Conservation (phyloP, 495 filamentous ascomycete genomes). For the Penicillium egyptiacum region DNA sequence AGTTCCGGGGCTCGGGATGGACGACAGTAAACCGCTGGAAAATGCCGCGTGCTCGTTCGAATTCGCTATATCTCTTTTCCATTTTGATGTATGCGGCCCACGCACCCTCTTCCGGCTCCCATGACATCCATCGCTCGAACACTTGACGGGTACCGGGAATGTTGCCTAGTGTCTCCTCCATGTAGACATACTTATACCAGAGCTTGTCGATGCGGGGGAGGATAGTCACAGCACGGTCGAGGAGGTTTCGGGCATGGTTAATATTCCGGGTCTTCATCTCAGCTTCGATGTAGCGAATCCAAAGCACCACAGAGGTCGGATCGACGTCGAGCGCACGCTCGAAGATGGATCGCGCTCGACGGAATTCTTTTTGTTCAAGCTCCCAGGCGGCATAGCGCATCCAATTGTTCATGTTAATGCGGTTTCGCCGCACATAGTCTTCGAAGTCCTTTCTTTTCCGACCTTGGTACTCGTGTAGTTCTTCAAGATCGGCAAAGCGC, state of each 20-base stretch:
- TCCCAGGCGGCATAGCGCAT: slow-evolving; percentile 98
- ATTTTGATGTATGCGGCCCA: slow-evolving; percentile 96
- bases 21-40: slow-evolving; percentile 91
- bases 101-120: slow-evolving; percentile 94
- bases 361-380: slow-evolving; percentile 96
- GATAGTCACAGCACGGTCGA: slow-evolving; percentile 95
- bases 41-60: slow-evolving; percentile 76
- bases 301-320: slow-evolving; percentile 76
- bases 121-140: slow-evolving; percentile 97
- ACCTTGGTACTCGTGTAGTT: slow-evolving; percentile 96
- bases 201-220: slow-evolving; percentile 89
- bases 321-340: slow-evolving; percentile 94
- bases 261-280: slow-evolving; percentile 98
- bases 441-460: slow-evolving; percentile 96
- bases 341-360: slow-evolving; percentile 93
- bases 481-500: slow-evolving; percentile 93
- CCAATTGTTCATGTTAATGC: slow-evolving; percentile 98
- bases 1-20: slow-evolving; percentile 92
- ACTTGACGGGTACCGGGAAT: slow-evolving; percentile 90
- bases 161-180: slow-evolving; percentile 96
- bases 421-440: slow-evolving; percentile 93
- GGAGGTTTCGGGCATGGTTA: slow-evolving; percentile 92
- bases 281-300: slow-evolving; percentile 89
- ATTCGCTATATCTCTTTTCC: slow-evolving; percentile 92
- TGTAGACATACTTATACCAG: slow-evolving; percentile 99